Percentiles rank a stretch among this genome's conserved stretches.
phyloP scores from a whole-genome alignment of 2,329 filamentous ascomycete genomes.

The Epichloe amarillans region DNA sequence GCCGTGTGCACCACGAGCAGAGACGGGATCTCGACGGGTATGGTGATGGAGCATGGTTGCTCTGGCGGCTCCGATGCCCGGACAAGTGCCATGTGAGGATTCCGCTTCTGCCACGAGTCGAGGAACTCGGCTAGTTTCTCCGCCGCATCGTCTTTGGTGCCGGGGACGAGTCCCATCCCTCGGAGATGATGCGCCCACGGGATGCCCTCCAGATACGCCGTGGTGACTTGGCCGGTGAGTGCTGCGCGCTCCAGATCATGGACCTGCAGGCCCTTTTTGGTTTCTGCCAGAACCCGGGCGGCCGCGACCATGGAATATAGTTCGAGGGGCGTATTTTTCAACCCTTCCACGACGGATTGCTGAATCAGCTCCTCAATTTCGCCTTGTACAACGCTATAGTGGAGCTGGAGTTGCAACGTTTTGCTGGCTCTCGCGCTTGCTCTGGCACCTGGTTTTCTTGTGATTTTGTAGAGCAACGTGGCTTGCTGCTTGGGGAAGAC shows the following conservation, averaged over 20 bases:
- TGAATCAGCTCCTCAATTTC: constrained; percentile 46
- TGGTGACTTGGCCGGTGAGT: constrained; percentile 38
- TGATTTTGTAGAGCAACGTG: constrained; percentile 68
- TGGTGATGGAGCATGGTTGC: constrained; percentile 54
- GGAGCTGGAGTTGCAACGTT: constrained; percentile 54
- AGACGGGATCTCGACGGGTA: constrained; percentile 75
- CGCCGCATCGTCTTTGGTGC: constrained; percentile 20
- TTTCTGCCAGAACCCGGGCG: constrained; percentile 29
- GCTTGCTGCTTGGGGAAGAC: constrained; percentile 75
- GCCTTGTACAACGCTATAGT: constrained; percentile 65
- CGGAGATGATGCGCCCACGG: constrained; percentile 36
- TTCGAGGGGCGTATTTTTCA: constrained; percentile 27
- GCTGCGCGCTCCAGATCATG: constrained; percentile 43
- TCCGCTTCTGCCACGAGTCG: constrained; percentile 18
- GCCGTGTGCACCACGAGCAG: constrained; percentile 74
- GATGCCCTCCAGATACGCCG: constrained; percentile 30
- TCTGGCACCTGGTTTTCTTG: constrained; percentile 32
- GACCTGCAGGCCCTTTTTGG: constrained; percentile 29
- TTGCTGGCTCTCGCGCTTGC: constrained; percentile 19
- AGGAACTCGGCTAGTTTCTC: constrained; percentile 17
- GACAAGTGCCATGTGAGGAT: constrained; percentile 15
- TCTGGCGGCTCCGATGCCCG: constrained; percentile 8
- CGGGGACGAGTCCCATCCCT: constrained; percentile 31
- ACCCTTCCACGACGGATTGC: constrained; percentile 25
- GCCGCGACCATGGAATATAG: constrained; percentile 35